Percentiles rank a stretch among this genome's conserved stretches.
Evolutionary conservation across 2,329 filamentous ascomycete species (phyloP).

Genomic region (Xylariaceae sp.): DNA sequence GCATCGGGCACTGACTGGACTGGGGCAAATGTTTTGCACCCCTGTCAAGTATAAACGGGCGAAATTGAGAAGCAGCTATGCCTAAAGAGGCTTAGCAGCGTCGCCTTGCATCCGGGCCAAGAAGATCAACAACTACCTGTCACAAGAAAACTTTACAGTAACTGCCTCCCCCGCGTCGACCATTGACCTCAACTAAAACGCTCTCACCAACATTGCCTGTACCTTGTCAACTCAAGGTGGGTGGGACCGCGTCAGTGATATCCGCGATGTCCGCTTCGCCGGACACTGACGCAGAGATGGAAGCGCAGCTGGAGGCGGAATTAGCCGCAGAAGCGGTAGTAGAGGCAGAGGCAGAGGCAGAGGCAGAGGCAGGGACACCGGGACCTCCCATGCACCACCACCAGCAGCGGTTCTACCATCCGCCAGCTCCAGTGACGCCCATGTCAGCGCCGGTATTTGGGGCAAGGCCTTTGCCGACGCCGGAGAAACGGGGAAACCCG

Average conservation of each 20-base stretch:
- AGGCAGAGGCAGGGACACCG: background rate
- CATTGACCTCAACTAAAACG: too few species aligned
- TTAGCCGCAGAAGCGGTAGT: background rate
- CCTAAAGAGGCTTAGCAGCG: slow-evolving; percentile 9
- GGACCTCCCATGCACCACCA: background rate
- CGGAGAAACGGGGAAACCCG: too few species aligned
- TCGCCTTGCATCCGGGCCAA: background rate
- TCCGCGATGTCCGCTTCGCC: too few species aligned
- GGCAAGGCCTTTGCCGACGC: background rate
- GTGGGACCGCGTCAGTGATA: too few species aligned
- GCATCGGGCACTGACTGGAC: too few species aligned
- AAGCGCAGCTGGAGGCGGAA: too few species aligned
- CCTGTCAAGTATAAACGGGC: slow-evolving; percentile 15
- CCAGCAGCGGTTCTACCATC: background rate
- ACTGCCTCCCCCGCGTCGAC: background rate
- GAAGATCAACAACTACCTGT: background rate
- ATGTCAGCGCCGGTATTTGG: background rate
- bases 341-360: background rate
- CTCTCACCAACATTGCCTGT: too few species aligned
- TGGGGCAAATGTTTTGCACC: slow-evolving; percentile 18
- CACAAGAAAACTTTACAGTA: slow-evolving; percentile 24
- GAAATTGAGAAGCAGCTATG: slow-evolving; percentile 2
- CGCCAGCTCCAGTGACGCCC: background rate
- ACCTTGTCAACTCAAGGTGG: too few species aligned
- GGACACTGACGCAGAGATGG: too few species aligned